Conservation (phyloP, 495 filamentous ascomycete genomes). For the Hypoxylon perforatum region DNA sequence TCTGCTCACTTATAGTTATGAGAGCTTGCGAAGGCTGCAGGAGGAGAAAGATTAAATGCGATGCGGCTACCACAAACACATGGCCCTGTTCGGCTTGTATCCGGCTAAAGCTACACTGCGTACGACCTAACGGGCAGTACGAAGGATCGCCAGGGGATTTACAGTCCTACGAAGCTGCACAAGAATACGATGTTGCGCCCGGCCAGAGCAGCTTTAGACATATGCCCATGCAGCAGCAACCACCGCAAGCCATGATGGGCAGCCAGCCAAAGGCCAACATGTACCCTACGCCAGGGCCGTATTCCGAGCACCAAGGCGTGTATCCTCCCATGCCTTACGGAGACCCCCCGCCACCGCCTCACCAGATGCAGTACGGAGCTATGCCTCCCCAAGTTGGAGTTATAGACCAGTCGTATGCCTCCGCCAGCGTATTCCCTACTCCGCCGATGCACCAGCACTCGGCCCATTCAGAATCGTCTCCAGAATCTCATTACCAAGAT, state of each 20-base stretch:
- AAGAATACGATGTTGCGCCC: conserved; percentile 55
- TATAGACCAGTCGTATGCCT: conserved; percentile 62
- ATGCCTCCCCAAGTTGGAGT: conserved; percentile 58
- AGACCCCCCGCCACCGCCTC: conserved; percentile 54
- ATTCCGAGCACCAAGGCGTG: conserved; percentile 52
- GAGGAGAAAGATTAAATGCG: conserved; percentile 92
- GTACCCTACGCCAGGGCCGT: conserved; percentile 53
- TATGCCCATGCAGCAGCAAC: conserved; percentile 56
- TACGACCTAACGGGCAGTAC: conserved; percentile 91
- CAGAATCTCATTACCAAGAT: conserved; percentile 68
- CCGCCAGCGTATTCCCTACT: conserved; percentile 62
- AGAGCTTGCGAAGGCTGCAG: conserved; percentile 97
- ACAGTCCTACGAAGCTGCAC: conserved; percentile 59
- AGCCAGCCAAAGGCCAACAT: conserved; percentile 51
- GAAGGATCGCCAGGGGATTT: conserved; percentile 69
- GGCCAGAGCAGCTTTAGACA: conserved; percentile 68
- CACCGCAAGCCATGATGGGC: conserved; percentile 45
- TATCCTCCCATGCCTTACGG: conserved; percentile 60
- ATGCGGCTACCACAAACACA: conserved; percentile 96
- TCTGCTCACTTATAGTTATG: conserved; percentile 75
- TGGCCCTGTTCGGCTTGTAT: conserved; percentile 98
- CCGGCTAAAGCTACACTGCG: conserved; percentile 90
- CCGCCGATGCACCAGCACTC: conserved; percentile 64
- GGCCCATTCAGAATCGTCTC: conserved; percentile 54
- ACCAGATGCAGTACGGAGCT: conserved; percentile 60